Evolutionary conservation across 148 eudicot genomes (phyloP), one percentile per base, ranked within the genome.

Genomic region (Silene uniflora): DNA sequence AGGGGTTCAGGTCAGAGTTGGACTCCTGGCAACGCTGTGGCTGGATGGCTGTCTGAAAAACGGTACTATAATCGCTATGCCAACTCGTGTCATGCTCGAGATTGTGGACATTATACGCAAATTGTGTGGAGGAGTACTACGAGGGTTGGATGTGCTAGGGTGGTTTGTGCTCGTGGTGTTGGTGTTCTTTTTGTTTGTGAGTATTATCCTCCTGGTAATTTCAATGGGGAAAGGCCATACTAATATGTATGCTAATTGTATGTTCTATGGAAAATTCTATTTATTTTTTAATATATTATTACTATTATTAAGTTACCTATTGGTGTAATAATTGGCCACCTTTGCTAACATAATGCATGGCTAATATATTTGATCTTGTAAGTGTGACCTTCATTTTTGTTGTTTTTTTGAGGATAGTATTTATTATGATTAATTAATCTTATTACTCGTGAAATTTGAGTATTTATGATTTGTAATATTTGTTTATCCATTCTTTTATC

Each of bases 151-250:
- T 93, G 97, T 73, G 97, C 97, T 13, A 84, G 78, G 77, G 97
- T 89, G 16, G 79, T 55, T 49, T 93, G 98, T 80, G 73, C 58
- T 62, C 75, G 66, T 8, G 94, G 90, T 16, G 81, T 49, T 19
- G 98, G 97, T 63, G 93, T 93, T 70, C 86, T 91, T 52, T 84
- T 93, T 82, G 87, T 85, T 69, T 93, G 97, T 67, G 88, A 89
- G 68, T 93, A 93, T 86, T 86, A 89, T 29, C 98, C 98, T 24
- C 92, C 93, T 7, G 97, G 98, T 17, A 91, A 93, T 66, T 90
- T 83, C 62, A 75, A 87, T 58, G 98, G 97, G 10, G 81, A 87
- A 63, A 88, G 81, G 77, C 96, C 96, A 12, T 93, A 93, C 39
- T 93, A 74, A 74, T 23, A 23, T 61, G 70, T 67, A 29, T 17